Evolutionary conservation across 2,329 filamentous ascomycete genomes (phyloP).

Genomic region (Paraconiothyrium sp.): DNA sequence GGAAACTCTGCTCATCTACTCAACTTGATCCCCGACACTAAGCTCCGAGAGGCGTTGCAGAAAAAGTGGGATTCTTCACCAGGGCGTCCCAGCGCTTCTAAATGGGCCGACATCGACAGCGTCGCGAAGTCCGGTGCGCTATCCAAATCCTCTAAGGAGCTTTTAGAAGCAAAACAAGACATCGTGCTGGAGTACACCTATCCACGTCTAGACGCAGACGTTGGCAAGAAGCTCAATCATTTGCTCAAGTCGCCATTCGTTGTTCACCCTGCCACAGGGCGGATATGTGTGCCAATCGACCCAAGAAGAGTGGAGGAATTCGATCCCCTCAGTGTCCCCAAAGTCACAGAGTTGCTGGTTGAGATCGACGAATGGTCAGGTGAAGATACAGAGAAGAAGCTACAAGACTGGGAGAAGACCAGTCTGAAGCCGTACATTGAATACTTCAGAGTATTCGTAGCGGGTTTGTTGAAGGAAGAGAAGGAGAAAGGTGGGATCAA

Average conservation of each 20-base stretch:
- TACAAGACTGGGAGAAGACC: constrained; percentile 96
- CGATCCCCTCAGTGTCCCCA: constrained; percentile 88
- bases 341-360: constrained; percentile 78
- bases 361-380: constrained; percentile 86
- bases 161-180: constrained; percentile 93
- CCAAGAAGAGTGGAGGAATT: constrained; percentile 77
- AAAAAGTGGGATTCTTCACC: constrained; percentile 92
- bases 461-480: constrained; percentile 79
- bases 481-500: constrained; percentile 49
- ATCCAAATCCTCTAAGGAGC: constrained; percentile 75
- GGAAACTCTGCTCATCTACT: constrained; percentile 81
- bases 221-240: constrained; percentile 98
- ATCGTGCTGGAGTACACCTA: constrained; percentile 98
- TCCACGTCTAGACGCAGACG: constrained; percentile 93
- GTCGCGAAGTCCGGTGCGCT: constrained; percentile 80
- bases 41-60: constrained; percentile 78
- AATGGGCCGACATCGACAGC: constrained; percentile 94
- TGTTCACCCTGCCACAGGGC: constrained; percentile 90
- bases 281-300: constrained; percentile 96
- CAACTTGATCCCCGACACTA: constrained; percentile 82
- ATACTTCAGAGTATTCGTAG: constrained; percentile 84
- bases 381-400: constrained; percentile 55
- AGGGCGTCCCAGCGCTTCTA: constrained; percentile 76
- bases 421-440: constrained; percentile 93
- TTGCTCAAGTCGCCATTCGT: constrained; percentile 97